Percentiles rank a stretch among this genome's conserved stretches.
phyloP scores from a whole-genome alignment of 371 early-diverging fungal species.

The Mucor sp. region DNA sequence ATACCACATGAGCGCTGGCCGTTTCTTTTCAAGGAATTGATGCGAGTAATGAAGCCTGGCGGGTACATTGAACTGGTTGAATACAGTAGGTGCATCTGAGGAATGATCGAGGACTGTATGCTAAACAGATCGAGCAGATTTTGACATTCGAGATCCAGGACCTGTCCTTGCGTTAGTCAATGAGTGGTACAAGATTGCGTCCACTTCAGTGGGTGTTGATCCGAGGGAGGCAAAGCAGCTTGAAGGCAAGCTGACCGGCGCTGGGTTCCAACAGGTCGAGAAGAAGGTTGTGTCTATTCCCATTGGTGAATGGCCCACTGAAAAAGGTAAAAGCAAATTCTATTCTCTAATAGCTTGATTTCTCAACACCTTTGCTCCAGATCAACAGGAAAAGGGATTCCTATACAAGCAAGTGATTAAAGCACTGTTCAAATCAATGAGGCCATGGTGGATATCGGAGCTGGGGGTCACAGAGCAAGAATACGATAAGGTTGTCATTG shows the following conservation, averaged over 20 bases:
- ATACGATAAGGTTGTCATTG: conserved; percentile 23
- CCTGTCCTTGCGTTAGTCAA: conserved; percentile 42
- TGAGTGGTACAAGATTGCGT: conserved; percentile 43
- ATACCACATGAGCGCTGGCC: conserved; percentile 49
- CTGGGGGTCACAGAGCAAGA: conserved; percentile 25
- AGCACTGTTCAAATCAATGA: conserved; percentile 41
- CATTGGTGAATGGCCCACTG: conserved; percentile 50
- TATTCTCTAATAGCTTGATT: neutral
- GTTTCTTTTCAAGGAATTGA: conserved; percentile 35
- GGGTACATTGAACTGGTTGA: conserved; percentile 57
- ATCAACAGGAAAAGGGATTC: conserved; percentile 41
- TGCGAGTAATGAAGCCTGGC: conserved; percentile 54
- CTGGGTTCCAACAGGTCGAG: conserved; percentile 36
- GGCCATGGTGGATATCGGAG: conserved; percentile 46
- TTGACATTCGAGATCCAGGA: conserved; percentile 34
- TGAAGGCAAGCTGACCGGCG: neutral
- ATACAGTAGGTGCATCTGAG: conserved; percentile 18
- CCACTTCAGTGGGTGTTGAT: conserved; percentile 31
- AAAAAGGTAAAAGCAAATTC: conserved; percentile 20
- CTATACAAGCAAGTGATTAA: conserved; percentile 43
- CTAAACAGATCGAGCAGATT: conserved; percentile 15
- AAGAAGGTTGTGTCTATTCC: conserved; percentile 32
- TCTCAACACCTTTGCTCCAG: conserved; percentile 10
- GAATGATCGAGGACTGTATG: neutral
- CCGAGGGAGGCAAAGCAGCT: conserved; percentile 16